Conservation (phyloP, 2,329 filamentous ascomycete genomes). For the Colletotrichum viniferum region DNA sequence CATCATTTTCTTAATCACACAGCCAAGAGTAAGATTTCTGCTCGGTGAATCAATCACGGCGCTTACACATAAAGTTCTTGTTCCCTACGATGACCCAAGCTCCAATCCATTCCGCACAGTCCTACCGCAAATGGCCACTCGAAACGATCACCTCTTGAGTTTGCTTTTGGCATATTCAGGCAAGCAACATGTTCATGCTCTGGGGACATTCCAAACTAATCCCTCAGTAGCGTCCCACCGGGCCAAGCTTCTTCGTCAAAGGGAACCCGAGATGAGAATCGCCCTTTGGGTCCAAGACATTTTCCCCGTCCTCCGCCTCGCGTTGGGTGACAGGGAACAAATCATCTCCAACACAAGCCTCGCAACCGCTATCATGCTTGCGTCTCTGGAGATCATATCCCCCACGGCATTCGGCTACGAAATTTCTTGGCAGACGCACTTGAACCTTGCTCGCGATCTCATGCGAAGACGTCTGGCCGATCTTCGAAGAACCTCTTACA, state of each 20-base stretch:
- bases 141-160: conserved; percentile 74
- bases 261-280: conserved; percentile 78
- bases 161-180: conserved; percentile 78
- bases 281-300: conserved; percentile 81
- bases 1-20: conserved; percentile 80
- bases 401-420: conserved; percentile 81
- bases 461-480: conserved; percentile 65
- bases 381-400: conserved; percentile 82
- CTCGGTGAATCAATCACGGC: neutral
- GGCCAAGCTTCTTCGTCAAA: conserved; percentile 73
- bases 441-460: conserved; percentile 76
- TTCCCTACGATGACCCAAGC: conserved; percentile 55
- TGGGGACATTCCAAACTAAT: neutral
- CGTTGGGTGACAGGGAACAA: conserved; percentile 64
- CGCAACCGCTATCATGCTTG: conserved; percentile 83
- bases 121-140: conserved; percentile 66
- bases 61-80: conserved; percentile 47
- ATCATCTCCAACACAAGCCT: conserved; percentile 75
- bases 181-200: conserved; percentile 20
- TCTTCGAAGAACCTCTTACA: conserved; percentile 35
- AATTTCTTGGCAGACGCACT: conserved; percentile 81
- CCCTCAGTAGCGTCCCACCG: conserved; percentile 70
- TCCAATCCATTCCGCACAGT: conserved; percentile 59
- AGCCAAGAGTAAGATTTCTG: conserved; percentile 58
- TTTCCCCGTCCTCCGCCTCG: conserved; percentile 73